phyloP scores from a whole-genome alignment of 345 rosid species.

The Populus euphratica region DNA sequence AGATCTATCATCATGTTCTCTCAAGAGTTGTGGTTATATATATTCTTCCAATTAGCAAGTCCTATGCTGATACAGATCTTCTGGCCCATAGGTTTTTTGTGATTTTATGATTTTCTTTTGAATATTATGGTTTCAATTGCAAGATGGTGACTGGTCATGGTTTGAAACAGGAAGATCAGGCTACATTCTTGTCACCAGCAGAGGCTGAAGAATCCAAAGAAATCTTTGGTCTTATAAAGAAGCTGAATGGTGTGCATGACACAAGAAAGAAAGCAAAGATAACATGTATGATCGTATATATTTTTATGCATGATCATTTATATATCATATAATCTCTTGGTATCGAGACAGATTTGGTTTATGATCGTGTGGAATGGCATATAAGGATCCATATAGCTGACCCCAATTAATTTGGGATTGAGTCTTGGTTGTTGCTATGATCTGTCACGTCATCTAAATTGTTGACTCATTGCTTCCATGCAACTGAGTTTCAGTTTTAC shows the following conservation, averaged over 20 bases:
- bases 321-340: not conserved
- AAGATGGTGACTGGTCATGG: conserved; percentile 10
- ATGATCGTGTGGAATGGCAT: too few relatives aligned
- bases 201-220: conserved; percentile 56
- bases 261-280: conserved; percentile 52
- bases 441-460: not conserved
- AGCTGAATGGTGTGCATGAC: conserved; percentile 59
- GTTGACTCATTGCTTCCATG: not conserved
- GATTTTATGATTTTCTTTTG: not conserved
- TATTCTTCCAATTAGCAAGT: not conserved
- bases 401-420: too few relatives aligned
- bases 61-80: not conserved
- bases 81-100: not conserved
- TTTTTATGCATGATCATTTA: not conserved
- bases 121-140: not conserved
- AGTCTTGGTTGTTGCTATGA: too few relatives aligned
- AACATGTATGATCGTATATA: conserved; percentile 47
- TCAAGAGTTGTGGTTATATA: not conserved
- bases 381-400: too few relatives aligned
- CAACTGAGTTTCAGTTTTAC: conserved; percentile 4
- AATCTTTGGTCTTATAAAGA: conserved; percentile 66
- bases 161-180: conserved; percentile 53
- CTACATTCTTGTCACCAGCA: conserved; percentile 45
- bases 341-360: too few relatives aligned
- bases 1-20: not conserved